Base-by-base conservation (phyloP, 2,329 filamentous ascomycete species). In the Elsinoe australis region DNA sequence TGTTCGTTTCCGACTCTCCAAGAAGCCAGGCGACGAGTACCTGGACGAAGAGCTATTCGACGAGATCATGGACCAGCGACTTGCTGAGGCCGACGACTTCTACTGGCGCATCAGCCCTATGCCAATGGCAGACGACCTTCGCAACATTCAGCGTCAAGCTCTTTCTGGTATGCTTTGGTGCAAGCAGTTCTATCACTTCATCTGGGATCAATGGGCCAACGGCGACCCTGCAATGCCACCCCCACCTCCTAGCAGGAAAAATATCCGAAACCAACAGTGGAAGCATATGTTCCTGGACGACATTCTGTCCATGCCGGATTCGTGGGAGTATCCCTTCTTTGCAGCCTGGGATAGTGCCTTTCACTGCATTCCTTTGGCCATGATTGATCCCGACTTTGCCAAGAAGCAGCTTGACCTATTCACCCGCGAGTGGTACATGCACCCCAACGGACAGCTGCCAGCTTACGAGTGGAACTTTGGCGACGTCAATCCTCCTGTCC, bases 131-230 rank as follows among this genome's bases (percentile, higher is more conserved):
- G 89, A 96, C 41, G 90, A 96, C 61, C 74, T 95, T 51, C 83
- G 89, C 56, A 95, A 94, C 65, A 92, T 96, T 57, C 92, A 96
- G 68, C 80, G 90, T 56, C 89, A 95, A 65, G 92, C 90, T 3
- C 85, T 95, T 56, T 82, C 89, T 0, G 90, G 92, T 47, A 96
- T 96, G 90, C 83, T 96, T 76, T 96, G 90, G 90, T 94, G 85
- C 54, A 96, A 96, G 66, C 90, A 96, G 65, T 87, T 87, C 68
- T 96, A 96, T 65, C 80, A 94, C 62, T 95, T 96, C 66, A 80
- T 96, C 58, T 95, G 88, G 87, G 89, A 96, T 55, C 85, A 96
- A 63, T 96, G 90, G 90, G 88, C 89, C 19, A 94, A 94, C 54
- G 90, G 90, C 46, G 90, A 96, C 62, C 89, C 89, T 8, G 77